These are phyloP conservation scores for Bacidia gigantensis DNA, from an alignment of 495 filamentous ascomycete species.

Conservation along the genomic window DNA sequence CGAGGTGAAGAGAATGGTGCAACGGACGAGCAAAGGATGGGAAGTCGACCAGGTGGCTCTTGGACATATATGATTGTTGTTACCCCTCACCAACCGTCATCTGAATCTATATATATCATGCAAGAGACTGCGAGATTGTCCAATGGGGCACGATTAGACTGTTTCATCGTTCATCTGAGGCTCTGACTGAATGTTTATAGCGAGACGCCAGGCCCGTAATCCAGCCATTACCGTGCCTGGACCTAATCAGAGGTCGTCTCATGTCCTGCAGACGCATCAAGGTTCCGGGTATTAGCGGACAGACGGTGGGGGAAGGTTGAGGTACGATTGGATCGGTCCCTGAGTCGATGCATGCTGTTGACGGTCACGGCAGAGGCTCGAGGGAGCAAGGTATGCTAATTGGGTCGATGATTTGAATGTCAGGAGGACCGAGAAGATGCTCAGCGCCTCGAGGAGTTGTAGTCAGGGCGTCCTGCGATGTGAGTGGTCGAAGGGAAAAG, in stretches of 20 bases:
- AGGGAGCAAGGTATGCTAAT: neutral
- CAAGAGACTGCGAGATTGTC: neutral
- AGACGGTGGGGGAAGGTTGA: neutral
- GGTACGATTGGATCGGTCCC: neutral
- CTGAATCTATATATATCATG: neutral
- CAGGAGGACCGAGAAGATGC: neutral
- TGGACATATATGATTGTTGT: neutral
- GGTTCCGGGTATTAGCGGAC: neutral
- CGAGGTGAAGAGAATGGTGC: neutral
- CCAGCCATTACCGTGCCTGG: neutral
- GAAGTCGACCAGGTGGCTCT: neutral
- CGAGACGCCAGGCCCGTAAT: neutral
- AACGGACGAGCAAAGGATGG: neutral
- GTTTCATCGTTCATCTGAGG: neutral
- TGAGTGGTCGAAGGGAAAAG: slow-evolving; percentile 22
- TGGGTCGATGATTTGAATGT: neutral
- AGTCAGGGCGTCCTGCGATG: neutral
- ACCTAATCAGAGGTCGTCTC: neutral
- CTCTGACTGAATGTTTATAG: neutral
- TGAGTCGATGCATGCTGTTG: neutral
- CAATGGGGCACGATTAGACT: neutral
- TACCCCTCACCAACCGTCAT: neutral
- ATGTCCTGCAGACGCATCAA: neutral
- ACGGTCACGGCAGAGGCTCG: neutral
- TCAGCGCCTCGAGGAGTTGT: neutral